Evolutionary conservation across 2,329 filamentous ascomycete genomes (phyloP), one percentile per base, ranked within the genome.

Genomic region (Amauroascus niger): DNA sequence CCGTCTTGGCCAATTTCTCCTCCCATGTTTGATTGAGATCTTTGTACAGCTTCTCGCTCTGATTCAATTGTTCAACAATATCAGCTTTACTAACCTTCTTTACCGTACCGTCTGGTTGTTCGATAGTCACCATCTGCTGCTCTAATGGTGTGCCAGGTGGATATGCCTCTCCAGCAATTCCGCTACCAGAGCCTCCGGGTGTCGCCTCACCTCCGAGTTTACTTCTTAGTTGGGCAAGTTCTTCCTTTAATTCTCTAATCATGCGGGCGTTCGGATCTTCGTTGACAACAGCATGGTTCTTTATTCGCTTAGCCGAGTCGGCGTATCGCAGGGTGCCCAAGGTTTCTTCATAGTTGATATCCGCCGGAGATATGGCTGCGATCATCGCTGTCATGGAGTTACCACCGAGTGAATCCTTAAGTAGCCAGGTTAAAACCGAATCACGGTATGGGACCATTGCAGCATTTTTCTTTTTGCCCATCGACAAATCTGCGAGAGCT

Each of bases 341-440:
- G 0, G 94, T 98, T 71, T 98, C 93, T 61, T 98, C 93, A 66
- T 95, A 97, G 71, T 98, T 98, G 74, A 97, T 97, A 71, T 98
- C 93, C 52, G 93, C 93, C 3, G 93, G 93, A 64, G 90, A 96
- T 66, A 98, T 96, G 50, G 91, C 91, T 49, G 93, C 94, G 76
- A 98, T 98, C 94, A 98, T 98, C 56, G 93, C 93, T 22, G 93
- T 98, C 87, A 97, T 91, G 69, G 91, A 97, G 77, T 98, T 98
- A 65, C 93, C 93, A 67, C 93, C 93, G 5, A 98, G 74, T 3
- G 91, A 97, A 69, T 98, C 94, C 67, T 98, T 98, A 60, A 98
- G 72, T 43, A 98, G 74, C 93, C 93, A 98, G 1, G 93, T 98
- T 60, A 98, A 74, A 48, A 98, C 83, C 65, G 88, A 95, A 74